Evolutionary conservation across 129 eudicot species (phyloP), one percentile per base, ranked within the genome.

Genomic region (Tagetes patula): DNA sequence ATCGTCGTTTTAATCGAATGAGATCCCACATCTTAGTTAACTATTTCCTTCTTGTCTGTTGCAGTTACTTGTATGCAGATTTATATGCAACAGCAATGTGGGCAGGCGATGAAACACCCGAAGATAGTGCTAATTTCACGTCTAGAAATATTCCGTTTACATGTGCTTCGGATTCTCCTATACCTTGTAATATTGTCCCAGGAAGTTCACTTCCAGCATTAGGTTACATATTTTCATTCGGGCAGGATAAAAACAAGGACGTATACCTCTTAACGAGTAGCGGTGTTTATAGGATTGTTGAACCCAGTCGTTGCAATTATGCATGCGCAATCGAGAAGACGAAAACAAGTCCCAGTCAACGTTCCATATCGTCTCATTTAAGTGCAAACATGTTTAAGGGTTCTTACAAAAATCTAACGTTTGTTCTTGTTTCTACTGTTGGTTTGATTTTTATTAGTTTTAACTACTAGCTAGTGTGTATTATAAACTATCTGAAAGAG

Each of bases 271-370:
- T 91, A 60, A 73, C 96, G 8, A 86, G 86, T 66, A 91, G 87
- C 66, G 97, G 97, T 4, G 95, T 88, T 10, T 91, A 88, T 73
- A 82, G 96, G 71, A 50, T 91, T n/a, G 92, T 84, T 59, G 87
- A 78, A 65, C 96, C 97, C 1, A 91, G 90, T 67, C 90, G 90
- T 3, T 91, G 97, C 71, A 79, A 77, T 30, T 91, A 86, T 69
- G 56, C 52, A 37, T 91, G 97, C 48, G 11, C 96, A 1, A 77
- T 67, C 5, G 90, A 88, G 71, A 84, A 70, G 47, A 64, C 80
- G 0, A 74, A 83, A 1, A 70, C 62, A 0, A n/a, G 81, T 4
- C 12, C 80, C 1, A 75, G 80, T 6, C 77, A 60, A 31, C 79
- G 79, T 61, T 67, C 81, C 37, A 27, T 78, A 1, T 43, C 83